Evolutionary conservation across 225 moss, liverwort and hornwort species (phyloP), one percentile per base, ranked within the genome.

Genomic region (Thuidium tamariscinum): DNA sequence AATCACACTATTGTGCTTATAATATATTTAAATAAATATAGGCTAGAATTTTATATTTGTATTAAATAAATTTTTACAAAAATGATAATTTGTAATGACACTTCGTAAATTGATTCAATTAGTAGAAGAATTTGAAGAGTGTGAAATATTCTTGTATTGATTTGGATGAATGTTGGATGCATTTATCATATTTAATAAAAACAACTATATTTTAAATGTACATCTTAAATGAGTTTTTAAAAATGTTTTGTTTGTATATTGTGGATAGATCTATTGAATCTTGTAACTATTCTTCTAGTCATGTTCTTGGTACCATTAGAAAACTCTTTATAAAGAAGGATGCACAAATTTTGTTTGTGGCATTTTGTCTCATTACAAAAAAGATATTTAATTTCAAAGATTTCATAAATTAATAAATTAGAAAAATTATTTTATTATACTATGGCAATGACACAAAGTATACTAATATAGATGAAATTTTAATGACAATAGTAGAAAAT

Each of bases 1-100:
- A 48, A 7, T 10, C 2, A 6, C 0, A 10, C 1, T 44, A 1
- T n/a, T n/a, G n/a, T n/a, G n/a, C 0, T 44, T 44, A 42, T 10
- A 46, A 29, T 71, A 2, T 46, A 17, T 44, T 29, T 8, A 5
- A 48, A 18, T 32, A 30, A 72, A 7, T 19, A 0, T 11, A 30
- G 7, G 11, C 7, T 32, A 30, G 0, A 73, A 11, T 48, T 4
- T 19, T 48, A 30, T n/a, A n/a, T n/a, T 48, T 11, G 5, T 46
- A 18, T 11, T 18, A 6, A 48, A 9, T 0, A 0, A 48, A 19
- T 73, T 48, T 32, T 6, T 0, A 19, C 1, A 20, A 49, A 11
- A 32, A 32, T 20, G 1, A 49, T 48, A 1, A 49, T 20, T 73
- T 49, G 32, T 10, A 32, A 48, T 11, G 12, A 19, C 4, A 48